Evolutionary conservation across 108 stramenopile genomes (phyloP).

Genomic region (Nitzschia sp.): DNA sequence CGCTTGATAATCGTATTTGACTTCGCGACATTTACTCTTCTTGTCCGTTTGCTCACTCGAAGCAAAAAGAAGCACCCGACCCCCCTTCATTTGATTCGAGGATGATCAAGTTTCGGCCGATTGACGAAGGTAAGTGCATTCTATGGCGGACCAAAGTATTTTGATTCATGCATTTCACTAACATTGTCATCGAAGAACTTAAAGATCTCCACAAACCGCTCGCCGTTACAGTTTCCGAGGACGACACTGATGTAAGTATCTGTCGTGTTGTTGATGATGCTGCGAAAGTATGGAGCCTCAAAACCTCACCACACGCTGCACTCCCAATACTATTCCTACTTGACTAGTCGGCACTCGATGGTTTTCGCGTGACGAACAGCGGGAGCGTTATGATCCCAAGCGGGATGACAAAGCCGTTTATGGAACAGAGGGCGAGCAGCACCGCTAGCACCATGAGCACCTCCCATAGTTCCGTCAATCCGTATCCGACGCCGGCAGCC

Average conservation of each 20-base stretch:
- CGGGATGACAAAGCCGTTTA: background rate
- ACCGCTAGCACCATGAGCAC: background rate
- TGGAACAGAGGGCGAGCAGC: background rate
- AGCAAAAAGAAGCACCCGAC: too few species aligned
- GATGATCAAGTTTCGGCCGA: constrained; percentile 11
- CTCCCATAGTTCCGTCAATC: background rate
- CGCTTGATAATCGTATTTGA: too few species aligned
- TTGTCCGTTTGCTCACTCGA: too few species aligned
- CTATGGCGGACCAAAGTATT: too few species aligned
- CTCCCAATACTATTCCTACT: background rate
- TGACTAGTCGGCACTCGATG: constrained; percentile 18
- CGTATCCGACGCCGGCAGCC: background rate
- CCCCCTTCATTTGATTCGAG: background rate
- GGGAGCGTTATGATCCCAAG: constrained; percentile 8
- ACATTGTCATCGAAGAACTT: too few species aligned
- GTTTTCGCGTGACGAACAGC: constrained; percentile 13
- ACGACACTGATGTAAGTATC: constrained; percentile 13
- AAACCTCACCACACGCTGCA: too few species aligned
- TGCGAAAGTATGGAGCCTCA: too few species aligned
- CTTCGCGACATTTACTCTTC: too few species aligned
- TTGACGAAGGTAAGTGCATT: too few species aligned
- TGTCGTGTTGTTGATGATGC: background rate
- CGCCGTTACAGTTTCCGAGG: constrained; percentile 8
- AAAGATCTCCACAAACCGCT: constrained; percentile 10
- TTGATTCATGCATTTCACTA: too few species aligned